Percentiles rank a stretch among this genome's conserved stretches.
Evolutionary conservation across 352 stramenopile genomes (phyloP).

Genomic region (Lagenidium sp.): DNA sequence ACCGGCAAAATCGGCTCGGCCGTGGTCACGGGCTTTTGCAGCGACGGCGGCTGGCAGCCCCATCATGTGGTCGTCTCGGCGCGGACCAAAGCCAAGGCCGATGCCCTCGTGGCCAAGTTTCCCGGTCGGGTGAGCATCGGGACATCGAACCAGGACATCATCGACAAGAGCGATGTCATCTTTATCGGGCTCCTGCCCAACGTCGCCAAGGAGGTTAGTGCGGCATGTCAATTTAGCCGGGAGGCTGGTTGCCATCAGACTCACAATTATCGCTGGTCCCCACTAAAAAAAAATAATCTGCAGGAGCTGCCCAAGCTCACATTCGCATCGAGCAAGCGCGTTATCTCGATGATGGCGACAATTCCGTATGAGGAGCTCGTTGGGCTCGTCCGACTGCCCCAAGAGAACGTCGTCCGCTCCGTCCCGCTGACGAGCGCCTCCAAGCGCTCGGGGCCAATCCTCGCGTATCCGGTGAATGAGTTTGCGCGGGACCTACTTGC

Average conservation of each 20-base stretch:
- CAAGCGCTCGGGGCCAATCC: slow-evolving; percentile 70
- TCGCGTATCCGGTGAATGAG: slow-evolving; percentile 68
- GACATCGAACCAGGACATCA: slow-evolving; percentile 69
- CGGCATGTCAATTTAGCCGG: too few relatives aligned
- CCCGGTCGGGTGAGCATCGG: slow-evolving; percentile 52
- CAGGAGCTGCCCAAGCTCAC: slow-evolving; percentile 62
- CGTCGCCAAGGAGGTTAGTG: slow-evolving; percentile 33
- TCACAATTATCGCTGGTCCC: too few relatives aligned
- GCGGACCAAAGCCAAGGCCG: slow-evolving; percentile 66
- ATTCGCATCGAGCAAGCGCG: slow-evolving; percentile 47
- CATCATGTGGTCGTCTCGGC: slow-evolving; percentile 62
- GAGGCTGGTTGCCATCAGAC: too few relatives aligned
- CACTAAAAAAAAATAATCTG: too few relatives aligned
- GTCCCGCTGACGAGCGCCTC: slow-evolving; percentile 65
- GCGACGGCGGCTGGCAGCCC: slow-evolving; percentile 62
- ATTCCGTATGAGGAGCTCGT: slow-evolving; percentile 82
- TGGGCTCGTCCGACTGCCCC: slow-evolving; percentile 52
- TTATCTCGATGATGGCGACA: slow-evolving; percentile 86
- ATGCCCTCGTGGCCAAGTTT: slow-evolving; percentile 65
- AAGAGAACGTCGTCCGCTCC: slow-evolving; percentile 66
- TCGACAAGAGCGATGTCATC: slow-evolving; percentile 75
- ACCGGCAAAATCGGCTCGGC: slow-evolving; percentile 85
- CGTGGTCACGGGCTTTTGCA: slow-evolving; percentile 77
- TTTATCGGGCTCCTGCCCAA: slow-evolving; percentile 75
- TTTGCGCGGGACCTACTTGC: slow-evolving; percentile 56